phyloP scores from a whole-genome alignment of 345 rosid genomes.

The Moringa oleifera region DNA sequence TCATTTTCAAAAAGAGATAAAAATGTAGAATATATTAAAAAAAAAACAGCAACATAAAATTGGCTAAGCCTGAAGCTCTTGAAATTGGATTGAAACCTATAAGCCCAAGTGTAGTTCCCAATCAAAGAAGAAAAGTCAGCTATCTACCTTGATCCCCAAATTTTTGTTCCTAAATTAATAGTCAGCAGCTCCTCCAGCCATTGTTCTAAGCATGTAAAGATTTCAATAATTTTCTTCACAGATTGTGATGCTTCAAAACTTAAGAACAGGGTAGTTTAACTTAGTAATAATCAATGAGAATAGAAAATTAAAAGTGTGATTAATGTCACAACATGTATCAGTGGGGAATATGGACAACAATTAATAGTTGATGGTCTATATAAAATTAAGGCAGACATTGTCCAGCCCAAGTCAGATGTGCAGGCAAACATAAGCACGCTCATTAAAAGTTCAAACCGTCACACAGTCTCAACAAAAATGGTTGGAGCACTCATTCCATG shows the following conservation, averaged over 20 bases:
- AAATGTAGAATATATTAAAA: too few species aligned
- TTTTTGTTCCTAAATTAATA: too few species aligned
- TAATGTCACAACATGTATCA: background rate
- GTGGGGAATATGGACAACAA: too few species aligned
- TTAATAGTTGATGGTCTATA: background rate
- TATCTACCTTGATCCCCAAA: slow-evolving; percentile 77
- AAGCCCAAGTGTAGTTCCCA: background rate
- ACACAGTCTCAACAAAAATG: background rate
- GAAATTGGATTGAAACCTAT: background rate
- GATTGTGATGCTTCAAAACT: slow-evolving; percentile 64
- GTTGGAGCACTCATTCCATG: background rate
- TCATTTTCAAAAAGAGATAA: too few species aligned
- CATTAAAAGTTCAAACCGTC: background rate
- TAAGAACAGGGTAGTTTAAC: background rate
- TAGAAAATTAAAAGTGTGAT: background rate
- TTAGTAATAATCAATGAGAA: background rate
- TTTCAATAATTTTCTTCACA: slow-evolving; percentile 92
- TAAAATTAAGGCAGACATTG: background rate
- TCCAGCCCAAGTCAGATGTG: too few species aligned
- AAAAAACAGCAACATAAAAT: background rate
- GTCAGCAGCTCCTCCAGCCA: slow-evolving; percentile 99
- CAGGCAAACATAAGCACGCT: background rate
- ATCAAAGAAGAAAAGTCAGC: background rate
- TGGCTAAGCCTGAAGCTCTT: too few species aligned
- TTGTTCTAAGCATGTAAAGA: slow-evolving; percentile 87